phyloP scores from a whole-genome alignment of 345 rosid species.

The Linum tenue region DNA sequence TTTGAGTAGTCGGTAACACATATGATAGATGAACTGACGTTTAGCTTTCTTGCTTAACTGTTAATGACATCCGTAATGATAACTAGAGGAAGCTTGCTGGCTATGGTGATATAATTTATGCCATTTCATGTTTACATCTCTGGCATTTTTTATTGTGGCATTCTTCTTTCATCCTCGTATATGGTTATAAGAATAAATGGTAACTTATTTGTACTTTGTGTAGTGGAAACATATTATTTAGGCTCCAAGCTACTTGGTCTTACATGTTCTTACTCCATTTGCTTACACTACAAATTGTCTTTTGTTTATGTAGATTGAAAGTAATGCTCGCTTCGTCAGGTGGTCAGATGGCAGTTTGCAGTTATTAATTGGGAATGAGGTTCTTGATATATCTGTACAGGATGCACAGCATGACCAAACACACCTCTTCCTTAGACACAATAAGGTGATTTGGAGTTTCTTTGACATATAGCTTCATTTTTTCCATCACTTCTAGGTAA shows the following conservation, averaged over 20 bases:
- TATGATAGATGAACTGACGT: background rate
- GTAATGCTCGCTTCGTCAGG: constrained; percentile 97
- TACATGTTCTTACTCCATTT: background rate
- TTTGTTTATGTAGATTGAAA: constrained; percentile 56
- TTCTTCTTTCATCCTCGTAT: background rate
- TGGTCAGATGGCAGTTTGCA: constrained; percentile 99
- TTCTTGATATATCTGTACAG: constrained; percentile 92
- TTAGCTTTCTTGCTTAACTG: background rate
- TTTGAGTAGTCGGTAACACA: background rate
- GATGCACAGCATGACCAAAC: constrained; percentile 83
- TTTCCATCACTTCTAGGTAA: background rate
- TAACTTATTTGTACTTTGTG: background rate
- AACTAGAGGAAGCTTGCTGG: background rate
- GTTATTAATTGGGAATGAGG: constrained; percentile 91
- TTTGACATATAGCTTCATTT: constrained; percentile 2
- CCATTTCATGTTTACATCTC: background rate
- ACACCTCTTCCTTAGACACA: constrained; percentile 90
- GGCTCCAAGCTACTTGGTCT: background rate
- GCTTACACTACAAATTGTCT: background rate
- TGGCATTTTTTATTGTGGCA: background rate
- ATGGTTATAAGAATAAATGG: background rate
- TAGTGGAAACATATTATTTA: background rate
- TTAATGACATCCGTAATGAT: background rate
- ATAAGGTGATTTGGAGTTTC: constrained; percentile 50
- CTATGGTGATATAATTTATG: background rate